Evolutionary conservation across 2,329 filamentous ascomycete genomes (phyloP).

Genomic region (Aspergillus sp.): DNA sequence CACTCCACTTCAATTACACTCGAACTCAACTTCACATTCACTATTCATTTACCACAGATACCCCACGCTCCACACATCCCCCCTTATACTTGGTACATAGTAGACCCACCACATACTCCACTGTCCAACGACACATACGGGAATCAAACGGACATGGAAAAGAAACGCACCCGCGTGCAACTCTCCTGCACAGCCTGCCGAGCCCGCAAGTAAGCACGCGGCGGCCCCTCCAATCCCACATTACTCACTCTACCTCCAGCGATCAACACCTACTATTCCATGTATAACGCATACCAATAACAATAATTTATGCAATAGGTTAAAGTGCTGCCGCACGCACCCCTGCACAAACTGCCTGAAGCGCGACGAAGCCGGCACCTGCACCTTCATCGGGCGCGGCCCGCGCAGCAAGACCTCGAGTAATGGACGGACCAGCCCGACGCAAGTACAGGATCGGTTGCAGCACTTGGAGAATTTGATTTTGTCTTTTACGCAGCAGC

Average conservation of each 20-base stretch:
- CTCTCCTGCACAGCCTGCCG: constrained; percentile 42
- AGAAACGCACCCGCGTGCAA: constrained; percentile 40
- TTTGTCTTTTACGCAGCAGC: constrained; percentile 36
- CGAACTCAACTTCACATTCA: neutral
- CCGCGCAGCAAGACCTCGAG: constrained; percentile 32
- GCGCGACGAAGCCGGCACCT: constrained; percentile 33
- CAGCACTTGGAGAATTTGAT: constrained; percentile 42
- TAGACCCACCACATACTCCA: neutral
- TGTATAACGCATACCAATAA: no score
- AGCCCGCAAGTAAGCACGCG: constrained; percentile 34
- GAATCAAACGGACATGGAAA: constrained; percentile 9
- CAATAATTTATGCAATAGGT: constrained; percentile 17
- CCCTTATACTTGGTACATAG: neutral
- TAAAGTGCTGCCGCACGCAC: constrained; percentile 40
- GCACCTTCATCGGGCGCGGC: constrained; percentile 39
- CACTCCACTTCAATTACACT: no score
- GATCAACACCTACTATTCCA: neutral
- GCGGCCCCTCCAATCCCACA: neutral
- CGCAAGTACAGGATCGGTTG: constrained; percentile 37
- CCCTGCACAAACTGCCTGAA: constrained; percentile 39
- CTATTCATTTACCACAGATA: no score
- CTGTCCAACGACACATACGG: neutral
- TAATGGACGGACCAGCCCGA: constrained; percentile 27
- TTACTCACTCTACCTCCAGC: neutral
- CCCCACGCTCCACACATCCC: no score